Percentiles rank a stretch among this genome's conserved stretches.
Conservation (phyloP, 208 protist species). For the Trypanosoma mega region DNA sequence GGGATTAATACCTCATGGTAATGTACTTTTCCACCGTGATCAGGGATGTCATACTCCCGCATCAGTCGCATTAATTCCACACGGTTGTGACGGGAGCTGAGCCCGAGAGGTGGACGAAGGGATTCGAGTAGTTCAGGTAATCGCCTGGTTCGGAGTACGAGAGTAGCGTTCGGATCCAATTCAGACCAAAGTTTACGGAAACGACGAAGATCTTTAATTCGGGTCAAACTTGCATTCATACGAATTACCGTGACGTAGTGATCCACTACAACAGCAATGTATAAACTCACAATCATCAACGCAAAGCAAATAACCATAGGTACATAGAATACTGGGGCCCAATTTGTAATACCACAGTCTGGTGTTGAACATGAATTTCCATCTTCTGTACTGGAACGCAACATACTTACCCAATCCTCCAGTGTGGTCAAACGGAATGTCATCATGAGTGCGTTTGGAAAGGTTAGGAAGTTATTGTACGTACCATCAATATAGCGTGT, state of each 20-base stretch:
- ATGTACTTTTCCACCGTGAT: slow-evolving; percentile 74
- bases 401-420: slow-evolving; percentile 86
- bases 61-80: slow-evolving; percentile 74
- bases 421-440: slow-evolving; percentile 84
- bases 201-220: slow-evolving; percentile 71
- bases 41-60: slow-evolving; percentile 89
- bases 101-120: slow-evolving; percentile 80
- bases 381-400: slow-evolving; percentile 69
- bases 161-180: slow-evolving; percentile 72
- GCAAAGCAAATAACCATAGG: slow-evolving; percentile 78
- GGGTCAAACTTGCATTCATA: slow-evolving; percentile 60
- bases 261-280: slow-evolving; percentile 83
- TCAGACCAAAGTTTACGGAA: slow-evolving; percentile 78
- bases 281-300: slow-evolving; percentile 72
- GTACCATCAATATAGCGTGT: slow-evolving; percentile 65
- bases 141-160: slow-evolving; percentile 53
- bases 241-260: slow-evolving; percentile 78
- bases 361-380: slow-evolving; percentile 42
- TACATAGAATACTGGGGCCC: slow-evolving; percentile 85
- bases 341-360: slow-evolving; percentile 68
- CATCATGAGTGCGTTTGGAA: slow-evolving; percentile 86
- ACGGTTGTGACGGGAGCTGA: slow-evolving; percentile 66
- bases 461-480: slow-evolving; percentile 89
- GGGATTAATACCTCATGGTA: slow-evolving; percentile 88
- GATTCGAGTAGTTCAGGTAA: slow-evolving; percentile 77